Evolutionary conservation across 768 basidiomycete genomes (phyloP), one percentile per base, ranked within the genome.

Genomic region (Candolleomyces eurysporus): DNA sequence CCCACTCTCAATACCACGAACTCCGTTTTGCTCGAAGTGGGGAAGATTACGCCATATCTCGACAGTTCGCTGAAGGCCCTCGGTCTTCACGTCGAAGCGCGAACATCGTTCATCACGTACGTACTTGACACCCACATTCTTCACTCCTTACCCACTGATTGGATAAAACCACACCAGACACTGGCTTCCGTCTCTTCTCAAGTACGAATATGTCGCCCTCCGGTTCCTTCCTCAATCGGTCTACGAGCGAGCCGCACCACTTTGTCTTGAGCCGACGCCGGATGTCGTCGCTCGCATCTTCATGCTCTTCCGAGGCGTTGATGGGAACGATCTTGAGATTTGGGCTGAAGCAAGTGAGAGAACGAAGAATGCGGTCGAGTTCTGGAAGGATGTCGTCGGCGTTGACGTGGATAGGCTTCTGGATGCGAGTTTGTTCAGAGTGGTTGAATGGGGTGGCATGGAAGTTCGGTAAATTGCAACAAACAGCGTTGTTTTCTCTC

Each of bases 361-460:
- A 2, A 69, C 65, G 0, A 53, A 58, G 8, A 66, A 66, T 13
- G 67, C 72, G 30, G 72, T 69, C 3, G 59, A 61, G 11, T 60
- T 54, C 1, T 81, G 78, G 77, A 54, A 61, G 30, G 60, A 61
- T 2, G 66, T 77, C 2, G 78, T 80, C 5, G 79, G 77, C 1
- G 69, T 76, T 2, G 68, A 77, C 40, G 51, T 57, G 6, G 68
- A 60, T 13, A 61, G 65, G 17, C 69, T 67, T 26, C 57, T 58
- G 30, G 71, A 79, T 53, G 58, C 53, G 8, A 55, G 61, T 4
- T 57, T 78, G 58, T 79, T 78, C 60, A 59, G 79, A 10, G 78
- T 78, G 0, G 45, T 83, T 49, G 81, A 83, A 59, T 83, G 79
- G 81, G 80, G 79, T 22, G 79, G 77, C 2, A 80, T 80, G 78